Evolutionary conservation across 2,329 filamentous ascomycete species (phyloP).

Genomic region (Penicillium occitanis): DNA sequence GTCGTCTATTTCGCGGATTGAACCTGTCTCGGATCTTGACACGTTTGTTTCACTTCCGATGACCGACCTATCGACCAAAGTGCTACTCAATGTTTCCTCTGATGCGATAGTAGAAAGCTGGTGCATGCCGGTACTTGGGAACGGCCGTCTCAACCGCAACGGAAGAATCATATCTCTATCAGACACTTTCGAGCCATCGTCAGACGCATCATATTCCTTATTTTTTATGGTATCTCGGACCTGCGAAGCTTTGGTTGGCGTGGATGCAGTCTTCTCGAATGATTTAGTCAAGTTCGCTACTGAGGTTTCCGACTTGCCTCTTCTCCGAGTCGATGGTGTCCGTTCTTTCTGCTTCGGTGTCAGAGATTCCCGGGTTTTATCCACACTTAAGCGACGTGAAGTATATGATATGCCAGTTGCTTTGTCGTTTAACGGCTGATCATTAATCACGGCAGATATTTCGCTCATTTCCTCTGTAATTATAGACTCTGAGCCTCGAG

Average conservation of each 20-base stretch:
- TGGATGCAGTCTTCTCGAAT: constrained; percentile 1
- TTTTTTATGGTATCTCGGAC: neutral
- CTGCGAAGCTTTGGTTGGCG: constrained; percentile 10
- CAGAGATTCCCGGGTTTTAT: constrained; percentile 6
- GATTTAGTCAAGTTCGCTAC: neutral
- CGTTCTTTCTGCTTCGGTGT: constrained; percentile 13
- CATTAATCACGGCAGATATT: constrained; percentile 22
- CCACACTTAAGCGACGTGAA: constrained; percentile 10
- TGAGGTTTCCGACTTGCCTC: constrained; percentile 7
- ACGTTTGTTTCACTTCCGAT: constrained; percentile 25
- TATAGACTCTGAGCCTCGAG: constrained; percentile 25
- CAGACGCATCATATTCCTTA: constrained; percentile 27
- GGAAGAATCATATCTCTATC: constrained; percentile 41
- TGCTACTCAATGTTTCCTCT: constrained; percentile 52
- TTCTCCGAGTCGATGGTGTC: neutral
- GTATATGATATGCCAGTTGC: neutral
- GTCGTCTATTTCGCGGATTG: constrained; percentile 1
- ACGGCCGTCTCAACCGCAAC: constrained; percentile 45
- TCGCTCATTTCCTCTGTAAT: constrained; percentile 24
- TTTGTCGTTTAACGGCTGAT: constrained; percentile 18
- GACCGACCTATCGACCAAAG: constrained; percentile 28
- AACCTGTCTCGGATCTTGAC: constrained; percentile 27
- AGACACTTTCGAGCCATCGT: constrained; percentile 41
- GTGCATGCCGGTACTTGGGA: constrained; percentile 55
- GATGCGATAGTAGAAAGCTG: constrained; percentile 60